Evolutionary conservation across 495 filamentous ascomycete species (phyloP).

Genomic region (Lasiosphaeria hispida): DNA sequence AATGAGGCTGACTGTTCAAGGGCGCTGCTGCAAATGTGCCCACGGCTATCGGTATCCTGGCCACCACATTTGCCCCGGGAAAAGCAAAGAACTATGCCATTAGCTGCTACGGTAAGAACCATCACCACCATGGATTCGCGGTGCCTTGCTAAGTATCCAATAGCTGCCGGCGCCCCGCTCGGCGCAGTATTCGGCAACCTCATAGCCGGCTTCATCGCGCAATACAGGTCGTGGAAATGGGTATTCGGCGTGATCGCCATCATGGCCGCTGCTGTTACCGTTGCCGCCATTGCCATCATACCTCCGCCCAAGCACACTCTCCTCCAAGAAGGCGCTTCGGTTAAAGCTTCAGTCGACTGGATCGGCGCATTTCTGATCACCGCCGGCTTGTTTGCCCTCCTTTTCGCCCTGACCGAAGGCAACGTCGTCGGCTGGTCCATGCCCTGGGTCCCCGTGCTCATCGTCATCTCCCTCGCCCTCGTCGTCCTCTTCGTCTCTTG

Average conservation of each 20-base stretch:
- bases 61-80: conserved; percentile 57
- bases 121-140: neutral
- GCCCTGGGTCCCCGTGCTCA: conserved; percentile 61
- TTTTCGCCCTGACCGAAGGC: conserved; percentile 64
- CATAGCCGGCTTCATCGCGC: conserved; percentile 50
- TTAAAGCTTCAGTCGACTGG: conserved; percentile 56
- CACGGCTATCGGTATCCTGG: conserved; percentile 63
- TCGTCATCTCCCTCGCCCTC: conserved; percentile 60
- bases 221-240: conserved; percentile 59
- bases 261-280: conserved; percentile 57
- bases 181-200: conserved; percentile 57
- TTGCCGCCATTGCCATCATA: conserved; percentile 62
- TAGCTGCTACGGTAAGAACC: conserved; percentile 40
- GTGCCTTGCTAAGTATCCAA: neutral
- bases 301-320: conserved; percentile 49
- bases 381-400: conserved; percentile 56
- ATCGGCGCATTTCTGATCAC: conserved; percentile 63
- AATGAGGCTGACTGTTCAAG: conserved; percentile 25
- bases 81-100: conserved; percentile 66
- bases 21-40: conserved; percentile 66
- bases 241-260: conserved; percentile 66
- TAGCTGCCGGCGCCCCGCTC: conserved; percentile 56
- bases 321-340: conserved; percentile 24
- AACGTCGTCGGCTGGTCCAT: conserved; percentile 66
- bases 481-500: conserved; percentile 60